phyloP scores from a whole-genome alignment of 108 stramenopile species.

The Parmales sp. region DNA sequence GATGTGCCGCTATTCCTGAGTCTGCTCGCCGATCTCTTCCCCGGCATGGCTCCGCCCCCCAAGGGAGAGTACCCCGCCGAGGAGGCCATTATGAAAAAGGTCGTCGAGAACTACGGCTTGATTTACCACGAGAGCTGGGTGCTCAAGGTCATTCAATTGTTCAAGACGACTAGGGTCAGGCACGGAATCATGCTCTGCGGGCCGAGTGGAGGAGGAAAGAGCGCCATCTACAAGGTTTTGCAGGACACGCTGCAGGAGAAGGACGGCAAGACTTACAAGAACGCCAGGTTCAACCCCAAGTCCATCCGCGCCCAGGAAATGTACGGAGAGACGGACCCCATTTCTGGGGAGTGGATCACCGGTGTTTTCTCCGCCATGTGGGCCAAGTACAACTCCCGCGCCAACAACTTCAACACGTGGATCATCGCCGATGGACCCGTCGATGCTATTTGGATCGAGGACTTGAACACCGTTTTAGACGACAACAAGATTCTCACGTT shows the following conservation, averaged over 20 bases:
- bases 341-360: conserved; percentile 79
- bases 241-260: conserved; percentile 59
- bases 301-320: conserved; percentile 81
- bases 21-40: conserved; percentile 74
- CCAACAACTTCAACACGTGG: conserved; percentile 78
- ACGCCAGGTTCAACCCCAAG: conserved; percentile 76
- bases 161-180: conserved; percentile 59
- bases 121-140: conserved; percentile 62
- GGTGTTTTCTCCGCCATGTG: conserved; percentile 87
- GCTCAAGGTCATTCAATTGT: conserved; percentile 75
- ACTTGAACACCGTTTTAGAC: conserved; percentile 82
- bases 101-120: conserved; percentile 46
- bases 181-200: conserved; percentile 88
- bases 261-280: conserved; percentile 59
- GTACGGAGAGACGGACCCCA: conserved; percentile 83
- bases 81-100: conserved; percentile 47
- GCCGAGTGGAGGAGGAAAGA: conserved; percentile 79
- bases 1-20: conserved; percentile 83
- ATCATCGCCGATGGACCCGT: conserved; percentile 87
- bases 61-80: conserved; percentile 69
- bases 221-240: conserved; percentile 65
- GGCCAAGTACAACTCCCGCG: conserved; percentile 78
- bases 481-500: conserved; percentile 80
- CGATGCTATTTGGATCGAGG: conserved; percentile 91
- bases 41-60: conserved; percentile 53